phyloP scores from a whole-genome alignment of 73 alveolate species.

The Paramecium caudatum region DNA sequence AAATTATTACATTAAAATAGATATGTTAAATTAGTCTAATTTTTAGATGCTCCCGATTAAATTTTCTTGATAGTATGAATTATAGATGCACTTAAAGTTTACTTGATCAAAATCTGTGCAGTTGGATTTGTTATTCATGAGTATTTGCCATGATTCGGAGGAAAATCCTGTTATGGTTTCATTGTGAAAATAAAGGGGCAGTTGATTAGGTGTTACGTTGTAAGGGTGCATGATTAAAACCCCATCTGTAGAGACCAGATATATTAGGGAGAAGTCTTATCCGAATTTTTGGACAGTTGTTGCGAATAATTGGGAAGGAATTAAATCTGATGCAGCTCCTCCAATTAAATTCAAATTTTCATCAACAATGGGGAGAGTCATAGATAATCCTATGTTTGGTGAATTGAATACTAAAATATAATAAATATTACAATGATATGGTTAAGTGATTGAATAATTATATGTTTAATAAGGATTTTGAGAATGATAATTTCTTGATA shows the following conservation, averaged over 20 bases:
- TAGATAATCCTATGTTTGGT: background rate
- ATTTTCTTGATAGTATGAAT: background rate
- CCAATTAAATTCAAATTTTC: background rate
- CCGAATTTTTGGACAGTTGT: background rate
- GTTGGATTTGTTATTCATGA: background rate
- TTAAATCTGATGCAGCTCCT: background rate
- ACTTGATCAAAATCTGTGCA: background rate
- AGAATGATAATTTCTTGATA: background rate
- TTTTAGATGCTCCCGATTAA: background rate
- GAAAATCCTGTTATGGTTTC: background rate
- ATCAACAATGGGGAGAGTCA: background rate
- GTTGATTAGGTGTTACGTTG: background rate
- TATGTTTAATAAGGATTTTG: background rate
- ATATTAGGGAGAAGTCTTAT: background rate
- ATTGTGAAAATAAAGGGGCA: conserved; percentile 22
- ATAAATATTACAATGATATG: background rate
- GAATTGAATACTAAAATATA: background rate
- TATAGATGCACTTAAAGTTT: background rate
- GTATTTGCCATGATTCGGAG: background rate
- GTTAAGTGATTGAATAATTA: conserved; percentile 17
- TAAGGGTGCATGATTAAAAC: conserved; percentile 14
- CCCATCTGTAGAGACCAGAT: background rate
- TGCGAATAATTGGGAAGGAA: background rate
- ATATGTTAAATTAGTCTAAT: background rate
- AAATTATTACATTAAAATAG: background rate